phyloP scores from a whole-genome alignment of 306 rosid species.

The Purshia tridentata region DNA sequence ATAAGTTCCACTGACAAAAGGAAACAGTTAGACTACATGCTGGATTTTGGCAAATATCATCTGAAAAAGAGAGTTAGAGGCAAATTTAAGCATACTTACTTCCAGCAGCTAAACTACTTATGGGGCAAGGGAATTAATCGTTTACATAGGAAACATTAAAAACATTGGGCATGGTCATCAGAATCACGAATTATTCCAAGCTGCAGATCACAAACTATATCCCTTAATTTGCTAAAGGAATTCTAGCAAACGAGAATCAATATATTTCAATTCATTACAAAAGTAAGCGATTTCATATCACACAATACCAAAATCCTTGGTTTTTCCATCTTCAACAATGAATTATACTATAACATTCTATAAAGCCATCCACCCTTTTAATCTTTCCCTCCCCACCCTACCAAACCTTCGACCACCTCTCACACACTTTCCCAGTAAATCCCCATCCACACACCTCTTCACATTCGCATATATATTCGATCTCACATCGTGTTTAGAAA shows the following conservation, averaged over 20 bases:
- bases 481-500: background rate
- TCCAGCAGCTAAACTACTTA: background rate
- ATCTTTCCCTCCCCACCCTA: no score
- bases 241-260: no score
- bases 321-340: background rate
- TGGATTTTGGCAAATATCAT: background rate
- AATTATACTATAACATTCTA: background rate
- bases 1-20: slow-evolving; percentile 16
- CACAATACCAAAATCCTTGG: background rate
- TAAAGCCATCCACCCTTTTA: background rate
- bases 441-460: background rate
- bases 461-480: no score
- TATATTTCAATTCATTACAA: background rate
- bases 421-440: background rate
- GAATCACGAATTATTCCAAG: background rate
- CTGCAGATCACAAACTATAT: background rate
- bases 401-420: no score
- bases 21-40: background rate
- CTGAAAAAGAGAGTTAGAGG: background rate
- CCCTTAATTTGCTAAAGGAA: background rate
- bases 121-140: background rate
- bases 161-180: background rate
- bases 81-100: background rate
- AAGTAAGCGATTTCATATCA: background rate
- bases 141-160: background rate